A percentile compares a stretch with the other conserved stretches of the same genome.
These are phyloP conservation scores for Naegleria lovaniensis DNA, from an alignment of 208 protist species.

Conservation along the genomic window DNA sequence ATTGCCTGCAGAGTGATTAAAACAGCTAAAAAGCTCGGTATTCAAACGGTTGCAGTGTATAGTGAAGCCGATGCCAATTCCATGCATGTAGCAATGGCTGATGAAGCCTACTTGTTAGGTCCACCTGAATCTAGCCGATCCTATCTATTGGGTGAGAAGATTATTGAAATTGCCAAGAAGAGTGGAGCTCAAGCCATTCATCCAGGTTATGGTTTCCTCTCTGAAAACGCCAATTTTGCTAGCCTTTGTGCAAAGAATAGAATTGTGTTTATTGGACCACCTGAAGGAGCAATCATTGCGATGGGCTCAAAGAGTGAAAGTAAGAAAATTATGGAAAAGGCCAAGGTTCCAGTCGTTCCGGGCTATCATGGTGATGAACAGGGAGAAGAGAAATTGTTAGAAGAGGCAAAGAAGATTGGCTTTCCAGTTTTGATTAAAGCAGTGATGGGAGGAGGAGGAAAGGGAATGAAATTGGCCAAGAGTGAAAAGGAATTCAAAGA, in stretches of 20 bases:
- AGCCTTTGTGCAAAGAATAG: constrained; percentile 57
- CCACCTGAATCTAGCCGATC: constrained; percentile 54
- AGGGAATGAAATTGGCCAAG: constrained; percentile 76
- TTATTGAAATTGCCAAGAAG: constrained; percentile 78
- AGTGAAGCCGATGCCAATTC: constrained; percentile 78
- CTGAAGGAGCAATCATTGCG: constrained; percentile 68
- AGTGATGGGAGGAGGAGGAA: constrained; percentile 57
- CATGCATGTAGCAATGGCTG: constrained; percentile 77
- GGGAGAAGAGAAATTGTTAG: constrained; percentile 40
- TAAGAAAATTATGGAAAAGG: constrained; percentile 77
- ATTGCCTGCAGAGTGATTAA: constrained; percentile 91
- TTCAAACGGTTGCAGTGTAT: constrained; percentile 90
- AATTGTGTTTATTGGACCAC: constrained; percentile 87
- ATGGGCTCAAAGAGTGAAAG: constrained; percentile 87
- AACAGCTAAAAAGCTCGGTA: constrained; percentile 79
- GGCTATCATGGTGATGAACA: constrained; percentile 79
- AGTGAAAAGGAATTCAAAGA: constrained; percentile 48
- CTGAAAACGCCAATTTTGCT: constrained; percentile 85
- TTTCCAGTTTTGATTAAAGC: constrained; percentile 96
- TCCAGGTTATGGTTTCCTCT: constrained; percentile 95
- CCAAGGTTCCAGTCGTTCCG: constrained; percentile 76
- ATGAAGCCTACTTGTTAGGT: constrained; percentile 66
- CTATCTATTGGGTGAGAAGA: constrained; percentile 80
- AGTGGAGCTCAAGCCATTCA: constrained; percentile 83
- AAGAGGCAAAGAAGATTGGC: constrained; percentile 61